These are phyloP conservation scores for Acacia melanoxylon DNA, from an alignment of 306 rosid species.

Conservation along the genomic window DNA sequence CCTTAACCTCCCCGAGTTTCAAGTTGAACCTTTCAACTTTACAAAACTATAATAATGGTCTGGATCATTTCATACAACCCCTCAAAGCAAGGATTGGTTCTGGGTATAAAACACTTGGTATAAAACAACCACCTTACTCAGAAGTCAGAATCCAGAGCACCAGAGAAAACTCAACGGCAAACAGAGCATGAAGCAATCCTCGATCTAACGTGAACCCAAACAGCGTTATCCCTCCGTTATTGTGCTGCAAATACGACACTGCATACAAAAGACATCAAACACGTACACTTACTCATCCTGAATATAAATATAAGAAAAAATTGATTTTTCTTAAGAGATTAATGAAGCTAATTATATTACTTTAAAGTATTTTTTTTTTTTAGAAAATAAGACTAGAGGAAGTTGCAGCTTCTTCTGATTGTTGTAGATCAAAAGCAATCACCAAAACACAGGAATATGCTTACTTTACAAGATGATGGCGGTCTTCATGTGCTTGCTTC, in stretches of 20 bases:
- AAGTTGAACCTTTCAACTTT: background rate
- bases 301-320: no score
- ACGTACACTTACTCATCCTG: no score
- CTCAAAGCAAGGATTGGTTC: background rate
- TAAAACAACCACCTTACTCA: slow-evolving; percentile 82
- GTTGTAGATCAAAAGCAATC: slow-evolving; percentile 33
- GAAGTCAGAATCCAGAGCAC: slow-evolving; percentile 84
- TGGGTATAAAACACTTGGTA: background rate
- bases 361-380: no score
- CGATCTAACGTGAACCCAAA: slow-evolving; percentile 84
- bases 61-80: background rate
- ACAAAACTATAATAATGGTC: background rate
- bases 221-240: slow-evolving; percentile 80
- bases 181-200: slow-evolving; percentile 89
- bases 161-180: slow-evolving; percentile 86
- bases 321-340: no score
- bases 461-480: slow-evolving; percentile 48
- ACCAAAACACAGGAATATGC: slow-evolving; percentile 45
- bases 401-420: no score
- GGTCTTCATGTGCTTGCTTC: slow-evolving; percentile 43
- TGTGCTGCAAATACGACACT: slow-evolving; percentile 83
- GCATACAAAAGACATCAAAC: slow-evolving; percentile 19
- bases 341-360: no score
- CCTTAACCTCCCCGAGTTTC: background rate
- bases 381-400: no score